phyloP scores from a whole-genome alignment of 1,139 yeast genomes.

The Kodamaea anthophila region DNA sequence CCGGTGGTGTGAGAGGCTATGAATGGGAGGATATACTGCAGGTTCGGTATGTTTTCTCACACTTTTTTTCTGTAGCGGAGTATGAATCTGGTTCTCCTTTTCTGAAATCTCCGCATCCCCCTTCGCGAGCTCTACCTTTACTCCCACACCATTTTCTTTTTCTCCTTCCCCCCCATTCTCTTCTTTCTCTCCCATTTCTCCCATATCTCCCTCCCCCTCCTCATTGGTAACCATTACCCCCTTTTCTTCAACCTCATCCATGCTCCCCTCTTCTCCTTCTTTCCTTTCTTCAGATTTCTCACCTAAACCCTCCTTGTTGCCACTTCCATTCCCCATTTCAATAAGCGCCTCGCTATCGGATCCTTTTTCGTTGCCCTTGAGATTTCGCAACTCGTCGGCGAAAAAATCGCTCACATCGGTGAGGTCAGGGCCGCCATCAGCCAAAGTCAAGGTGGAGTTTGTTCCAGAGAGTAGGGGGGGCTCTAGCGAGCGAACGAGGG shows the following conservation, averaged over 20 bases:
- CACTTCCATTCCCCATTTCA: too few species aligned
- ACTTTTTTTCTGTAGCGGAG: neutral
- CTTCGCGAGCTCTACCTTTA: neutral
- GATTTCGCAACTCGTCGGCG: too few species aligned
- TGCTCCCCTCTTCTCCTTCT: neutral
- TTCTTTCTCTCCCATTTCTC: neutral
- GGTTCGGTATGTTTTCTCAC: neutral
- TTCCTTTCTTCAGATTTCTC: neutral
- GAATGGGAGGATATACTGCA: neutral
- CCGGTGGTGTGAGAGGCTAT: neutral
- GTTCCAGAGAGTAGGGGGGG: too few species aligned
- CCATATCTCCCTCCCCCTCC: too few species aligned
- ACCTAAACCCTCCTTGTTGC: too few species aligned
- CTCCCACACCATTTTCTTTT: too few species aligned
- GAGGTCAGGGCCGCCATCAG: too few species aligned
- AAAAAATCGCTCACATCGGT: too few species aligned
- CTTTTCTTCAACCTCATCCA: neutral
- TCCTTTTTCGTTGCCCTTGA: too few species aligned
- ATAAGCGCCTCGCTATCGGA: too few species aligned
- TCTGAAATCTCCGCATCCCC: neutral
- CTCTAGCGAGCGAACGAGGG: neutral
- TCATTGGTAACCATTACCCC: neutral
- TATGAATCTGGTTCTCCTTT: neutral
- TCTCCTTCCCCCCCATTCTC: neutral
- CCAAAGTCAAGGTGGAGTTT: too few species aligned